phyloP scores from a whole-genome alignment of 352 stramenopile genomes.

The Aphanomyces euteiches region DNA sequence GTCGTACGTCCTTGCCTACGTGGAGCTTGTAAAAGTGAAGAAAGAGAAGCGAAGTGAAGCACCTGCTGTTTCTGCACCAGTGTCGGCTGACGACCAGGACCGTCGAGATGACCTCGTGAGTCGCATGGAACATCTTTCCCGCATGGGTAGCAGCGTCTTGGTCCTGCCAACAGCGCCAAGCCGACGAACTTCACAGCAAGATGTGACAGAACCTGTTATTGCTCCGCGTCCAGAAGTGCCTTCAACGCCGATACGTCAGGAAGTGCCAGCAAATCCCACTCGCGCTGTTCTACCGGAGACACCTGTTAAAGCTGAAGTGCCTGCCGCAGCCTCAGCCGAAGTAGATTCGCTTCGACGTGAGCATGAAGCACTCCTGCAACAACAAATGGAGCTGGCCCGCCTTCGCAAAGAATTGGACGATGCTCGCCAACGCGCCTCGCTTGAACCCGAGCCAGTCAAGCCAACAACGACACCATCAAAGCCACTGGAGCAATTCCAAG shows the following conservation, averaged over 20 bases:
- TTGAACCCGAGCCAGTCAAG: constrained; percentile 10
- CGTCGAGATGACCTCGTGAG: constrained; percentile 51
- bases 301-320: not conserved
- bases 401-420: constrained; percentile 63
- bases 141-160: constrained; percentile 50
- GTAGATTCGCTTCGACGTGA: constrained; percentile 30
- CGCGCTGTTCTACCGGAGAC: not conserved
- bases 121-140: constrained; percentile 68
- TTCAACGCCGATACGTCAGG: not conserved
- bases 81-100: constrained; percentile 34
- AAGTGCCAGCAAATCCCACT: not conserved
- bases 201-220: not conserved
- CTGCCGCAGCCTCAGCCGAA: not conserved
- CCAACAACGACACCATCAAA: constrained; percentile 7
- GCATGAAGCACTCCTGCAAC: constrained; percentile 60
- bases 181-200: not conserved
- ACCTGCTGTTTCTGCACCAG: constrained; percentile 8
- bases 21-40: constrained; percentile 77
- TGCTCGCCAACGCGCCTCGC: constrained; percentile 42
- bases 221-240: not conserved
- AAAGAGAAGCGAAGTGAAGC: constrained; percentile 43
- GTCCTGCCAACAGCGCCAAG: constrained; percentile 39
- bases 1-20: constrained; percentile 57
- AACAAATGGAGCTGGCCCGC: constrained; percentile 61
- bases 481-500: not conserved